phyloP scores from a whole-genome alignment of 805 yeast species.

The Suhomyces tanzawaensis region DNA sequence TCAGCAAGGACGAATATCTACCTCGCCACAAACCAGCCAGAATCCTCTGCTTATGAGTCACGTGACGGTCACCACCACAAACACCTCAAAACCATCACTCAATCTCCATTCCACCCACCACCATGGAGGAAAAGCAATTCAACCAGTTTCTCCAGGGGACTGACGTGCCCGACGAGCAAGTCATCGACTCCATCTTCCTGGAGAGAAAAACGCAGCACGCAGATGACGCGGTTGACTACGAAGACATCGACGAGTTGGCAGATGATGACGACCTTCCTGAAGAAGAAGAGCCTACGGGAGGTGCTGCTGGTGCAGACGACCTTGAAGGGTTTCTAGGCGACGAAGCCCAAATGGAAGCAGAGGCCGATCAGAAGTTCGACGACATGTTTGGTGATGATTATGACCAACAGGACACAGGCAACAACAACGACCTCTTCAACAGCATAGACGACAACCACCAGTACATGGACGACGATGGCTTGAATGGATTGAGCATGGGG shows the following conservation, averaged over 20 bases:
- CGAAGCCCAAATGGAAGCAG: constrained; percentile 14
- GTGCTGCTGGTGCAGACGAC: constrained; percentile 18
- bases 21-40: no score
- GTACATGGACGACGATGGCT: constrained; percentile 26
- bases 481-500: constrained; percentile 14
- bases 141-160: constrained; percentile 17
- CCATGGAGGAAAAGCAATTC: constrained; percentile 7
- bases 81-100: no score
- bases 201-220: constrained; percentile 61
- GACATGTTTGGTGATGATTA: constrained; percentile 36
- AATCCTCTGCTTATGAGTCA: no score
- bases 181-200: constrained; percentile 37
- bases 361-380: constrained; percentile 41
- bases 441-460: constrained; percentile 11
- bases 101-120: no score
- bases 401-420: constrained; percentile 5
- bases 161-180: constrained; percentile 36
- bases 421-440: constrained; percentile 20
- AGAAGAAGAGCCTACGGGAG: constrained; percentile 14
- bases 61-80: no score
- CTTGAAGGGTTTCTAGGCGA: constrained; percentile 20
- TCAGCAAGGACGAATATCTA: no score
- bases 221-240: constrained; percentile 90
- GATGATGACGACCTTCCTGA: constrained; percentile 74
- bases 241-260: constrained; percentile 91